A percentile compares a stretch with the other conserved stretches of the same genome.
These are phyloP conservation scores for Coniferiporia sulphurascens DNA, from an alignment of 1,284 basidiomycete species.

Conservation along the genomic window DNA sequence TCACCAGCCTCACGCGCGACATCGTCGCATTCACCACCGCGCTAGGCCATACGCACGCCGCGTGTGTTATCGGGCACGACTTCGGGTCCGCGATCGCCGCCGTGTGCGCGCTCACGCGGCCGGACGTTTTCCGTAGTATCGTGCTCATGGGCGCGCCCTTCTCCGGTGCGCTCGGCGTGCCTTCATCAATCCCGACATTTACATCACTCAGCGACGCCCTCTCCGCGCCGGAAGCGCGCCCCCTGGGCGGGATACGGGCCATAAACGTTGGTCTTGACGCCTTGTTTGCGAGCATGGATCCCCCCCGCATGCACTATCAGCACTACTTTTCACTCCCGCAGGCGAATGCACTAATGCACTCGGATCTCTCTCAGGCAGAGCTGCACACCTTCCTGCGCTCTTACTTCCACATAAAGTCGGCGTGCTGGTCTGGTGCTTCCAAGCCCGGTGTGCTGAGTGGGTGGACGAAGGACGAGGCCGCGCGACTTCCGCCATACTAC, in stretches of 20 bases:
- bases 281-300: conserved; percentile 37
- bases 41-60: conserved; percentile 43
- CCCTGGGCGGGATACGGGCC: neutral
- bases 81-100: conserved; percentile 51
- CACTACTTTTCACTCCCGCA: conserved; percentile 42
- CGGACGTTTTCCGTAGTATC: conserved; percentile 50
- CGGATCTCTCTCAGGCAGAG: conserved; percentile 37
- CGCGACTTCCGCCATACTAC: conserved; percentile 54
- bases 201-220: conserved; percentile 9
- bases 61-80: conserved; percentile 55
- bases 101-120: conserved; percentile 46
- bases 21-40: conserved; percentile 45
- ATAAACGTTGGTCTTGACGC: conserved; percentile 21
- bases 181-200: conserved; percentile 7
- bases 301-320: conserved; percentile 55
- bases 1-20: conserved; percentile 48
- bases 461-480: conserved; percentile 31
- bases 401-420: conserved; percentile 58
- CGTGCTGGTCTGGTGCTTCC: conserved; percentile 41
- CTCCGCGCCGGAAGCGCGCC: conserved; percentile 15
- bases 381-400: conserved; percentile 47
- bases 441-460: conserved; percentile 35
- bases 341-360: conserved; percentile 44
- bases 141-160: conserved; percentile 59
- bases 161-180: conserved; percentile 36